Conservation (phyloP, 164 flowering plant genomes). For the Chimonanthus salicifolius region DNA sequence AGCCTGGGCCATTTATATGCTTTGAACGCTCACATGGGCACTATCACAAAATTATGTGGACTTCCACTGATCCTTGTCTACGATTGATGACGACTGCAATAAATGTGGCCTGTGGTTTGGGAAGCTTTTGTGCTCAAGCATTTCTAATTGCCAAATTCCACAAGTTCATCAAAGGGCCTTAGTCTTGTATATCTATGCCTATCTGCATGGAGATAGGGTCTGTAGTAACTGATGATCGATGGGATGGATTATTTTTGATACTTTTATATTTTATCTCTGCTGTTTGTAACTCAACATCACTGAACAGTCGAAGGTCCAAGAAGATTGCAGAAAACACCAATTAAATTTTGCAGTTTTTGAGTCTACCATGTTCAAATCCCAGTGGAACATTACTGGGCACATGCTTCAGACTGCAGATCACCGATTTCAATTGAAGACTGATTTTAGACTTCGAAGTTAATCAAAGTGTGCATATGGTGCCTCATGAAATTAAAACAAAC, state of each 20-base stretch:
- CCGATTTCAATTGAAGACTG: slow-evolving; percentile 1
- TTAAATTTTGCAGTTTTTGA: slow-evolving; percentile 11
- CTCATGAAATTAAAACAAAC: slow-evolving; percentile 2
- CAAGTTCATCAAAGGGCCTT: background rate
- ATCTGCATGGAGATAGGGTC: background rate
- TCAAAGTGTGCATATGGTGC: background rate
- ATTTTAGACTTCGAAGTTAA: background rate
- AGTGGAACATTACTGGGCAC: slow-evolving; percentile 16
- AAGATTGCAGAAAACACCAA: slow-evolving; percentile 13
- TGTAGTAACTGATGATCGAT: background rate
- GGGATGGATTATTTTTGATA: slow-evolving; percentile 3
- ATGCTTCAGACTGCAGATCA: background rate
- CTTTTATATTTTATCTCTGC: slow-evolving; percentile 11
- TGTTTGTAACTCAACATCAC: slow-evolving; percentile 15
- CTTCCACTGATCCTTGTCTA: background rate
- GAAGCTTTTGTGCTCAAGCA: too few species aligned
- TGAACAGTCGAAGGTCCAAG: slow-evolving; percentile 14
- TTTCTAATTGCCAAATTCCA: background rate
- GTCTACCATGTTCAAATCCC: slow-evolving; percentile 10
- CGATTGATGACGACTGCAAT: background rate
- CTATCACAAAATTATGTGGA: background rate
- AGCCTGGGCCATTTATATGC: background rate
- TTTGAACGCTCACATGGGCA: background rate
- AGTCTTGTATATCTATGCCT: background rate
- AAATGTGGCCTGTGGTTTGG: too few species aligned